A percentile compares a stretch with the other conserved stretches of the same genome.
phyloP scores from a whole-genome alignment of 495 filamentous ascomycete species.

The Penicillium pulvis region DNA sequence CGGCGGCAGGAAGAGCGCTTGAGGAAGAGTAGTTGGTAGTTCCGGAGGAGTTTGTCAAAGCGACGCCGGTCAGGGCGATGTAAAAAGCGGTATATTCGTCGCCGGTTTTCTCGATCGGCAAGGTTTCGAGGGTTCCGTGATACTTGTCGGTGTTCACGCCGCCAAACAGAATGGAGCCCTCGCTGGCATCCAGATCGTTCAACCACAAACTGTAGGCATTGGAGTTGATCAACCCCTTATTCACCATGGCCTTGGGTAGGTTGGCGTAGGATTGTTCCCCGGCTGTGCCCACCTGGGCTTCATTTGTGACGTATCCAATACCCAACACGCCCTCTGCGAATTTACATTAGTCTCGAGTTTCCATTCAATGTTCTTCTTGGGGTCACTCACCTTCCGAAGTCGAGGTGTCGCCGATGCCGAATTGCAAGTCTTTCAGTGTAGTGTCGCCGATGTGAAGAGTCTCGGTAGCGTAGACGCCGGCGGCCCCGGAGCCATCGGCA shows the following conservation, averaged over 20 bases:
- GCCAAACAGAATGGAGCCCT: constrained; percentile 86
- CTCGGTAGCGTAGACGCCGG: constrained; percentile 84
- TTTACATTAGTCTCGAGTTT: neutral
- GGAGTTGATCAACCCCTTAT: constrained; percentile 69
- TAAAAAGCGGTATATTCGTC: constrained; percentile 73
- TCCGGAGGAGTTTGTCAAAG: constrained; percentile 46
- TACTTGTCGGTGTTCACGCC: constrained; percentile 86
- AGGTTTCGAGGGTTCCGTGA: constrained; percentile 65
- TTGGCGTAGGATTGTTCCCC: constrained; percentile 69
- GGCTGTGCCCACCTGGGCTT: constrained; percentile 70
- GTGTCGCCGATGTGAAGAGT: constrained; percentile 66
- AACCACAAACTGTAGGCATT: constrained; percentile 75
- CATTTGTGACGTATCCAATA: constrained; percentile 84
- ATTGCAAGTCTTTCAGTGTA: constrained; percentile 68
- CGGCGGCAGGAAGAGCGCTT: constrained; percentile 58
- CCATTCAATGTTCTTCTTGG: neutral
- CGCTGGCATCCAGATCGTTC: constrained; percentile 61
- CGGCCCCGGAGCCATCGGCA: constrained; percentile 79
- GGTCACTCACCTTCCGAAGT: constrained; percentile 49
- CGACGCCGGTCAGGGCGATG: constrained; percentile 73
- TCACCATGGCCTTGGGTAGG: constrained; percentile 72
- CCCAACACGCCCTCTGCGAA: constrained; percentile 76
- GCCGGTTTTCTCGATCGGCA: constrained; percentile 68
- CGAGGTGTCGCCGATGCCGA: constrained; percentile 82
- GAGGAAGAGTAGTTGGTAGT: constrained; percentile 50